These are phyloP conservation scores for Penicillium sp. DNA, from an alignment of 2,329 filamentous ascomycete genomes.

Conservation along the genomic window DNA sequence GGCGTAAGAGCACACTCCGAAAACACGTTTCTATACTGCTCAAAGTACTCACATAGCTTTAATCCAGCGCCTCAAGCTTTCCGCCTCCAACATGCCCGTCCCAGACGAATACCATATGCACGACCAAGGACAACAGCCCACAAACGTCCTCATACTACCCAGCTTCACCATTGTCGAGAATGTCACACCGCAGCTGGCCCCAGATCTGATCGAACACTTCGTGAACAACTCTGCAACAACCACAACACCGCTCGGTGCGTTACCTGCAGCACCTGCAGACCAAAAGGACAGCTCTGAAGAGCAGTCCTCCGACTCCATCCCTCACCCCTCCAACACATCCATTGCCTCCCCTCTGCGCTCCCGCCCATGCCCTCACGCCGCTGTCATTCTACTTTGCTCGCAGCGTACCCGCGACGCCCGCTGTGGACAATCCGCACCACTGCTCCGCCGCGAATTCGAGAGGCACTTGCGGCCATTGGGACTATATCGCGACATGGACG, in stretches of 20 bases:
- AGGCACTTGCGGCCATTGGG: conserved; percentile 82
- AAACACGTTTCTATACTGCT: neutral
- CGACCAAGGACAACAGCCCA: conserved; percentile 62
- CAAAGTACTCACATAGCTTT: conserved; percentile 6
- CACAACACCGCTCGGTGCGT: conserved; percentile 62
- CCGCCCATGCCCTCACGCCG: conserved; percentile 75
- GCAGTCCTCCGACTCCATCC: conserved; percentile 16
- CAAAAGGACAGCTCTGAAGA: conserved; percentile 6
- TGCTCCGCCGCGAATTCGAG: conserved; percentile 86
- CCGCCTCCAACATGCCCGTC: conserved; percentile 85
- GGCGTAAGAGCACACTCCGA: conserved; percentile 35
- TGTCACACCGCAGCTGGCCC: conserved; percentile 73
- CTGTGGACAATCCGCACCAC: conserved; percentile 88
- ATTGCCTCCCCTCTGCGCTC: conserved; percentile 49
- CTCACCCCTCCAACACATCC: conserved; percentile 25
- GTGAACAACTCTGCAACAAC: conserved; percentile 72
- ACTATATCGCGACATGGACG: conserved; percentile 81
- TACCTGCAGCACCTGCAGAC: conserved; percentile 25
- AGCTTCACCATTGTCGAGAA: conserved; percentile 81
- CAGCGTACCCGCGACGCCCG: conserved; percentile 92
- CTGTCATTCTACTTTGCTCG: conserved; percentile 88
- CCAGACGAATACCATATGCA: conserved; percentile 63
- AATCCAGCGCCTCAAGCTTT: conserved; percentile 76
- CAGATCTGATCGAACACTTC: conserved; percentile 68
- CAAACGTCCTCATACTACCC: conserved; percentile 79